Evolutionary conservation across 495 filamentous ascomycete genomes (phyloP).

Genomic region (Xylaria sp.): DNA sequence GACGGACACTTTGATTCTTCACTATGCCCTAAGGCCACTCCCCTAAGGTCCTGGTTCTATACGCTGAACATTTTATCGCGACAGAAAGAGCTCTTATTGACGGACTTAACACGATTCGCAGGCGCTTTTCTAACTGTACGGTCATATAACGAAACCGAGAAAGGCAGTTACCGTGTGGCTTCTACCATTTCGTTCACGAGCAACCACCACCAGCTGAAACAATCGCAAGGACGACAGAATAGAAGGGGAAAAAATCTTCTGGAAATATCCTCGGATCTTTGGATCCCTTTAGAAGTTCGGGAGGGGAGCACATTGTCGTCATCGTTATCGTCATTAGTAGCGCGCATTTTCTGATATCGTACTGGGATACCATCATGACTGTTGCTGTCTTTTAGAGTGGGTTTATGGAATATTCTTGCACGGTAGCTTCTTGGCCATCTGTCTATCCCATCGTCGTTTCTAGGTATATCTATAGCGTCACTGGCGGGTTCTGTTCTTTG

Average conservation of each 20-base stretch:
- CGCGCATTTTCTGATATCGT: conserved; percentile 32
- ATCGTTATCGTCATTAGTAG: conserved; percentile 16
- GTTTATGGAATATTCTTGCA: not conserved
- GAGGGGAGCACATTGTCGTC: not conserved
- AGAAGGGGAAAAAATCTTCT: not conserved
- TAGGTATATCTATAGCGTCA: not conserved
- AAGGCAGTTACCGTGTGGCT: not conserved
- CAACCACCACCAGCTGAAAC: not conserved
- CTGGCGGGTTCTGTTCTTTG: not conserved
- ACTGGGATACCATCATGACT: conserved; percentile 35
- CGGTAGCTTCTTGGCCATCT: not conserved
- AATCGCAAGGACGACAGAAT: not conserved
- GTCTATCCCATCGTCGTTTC: not conserved
- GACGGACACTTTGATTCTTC: conserved; percentile 1
- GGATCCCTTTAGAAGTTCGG: not conserved
- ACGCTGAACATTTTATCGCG: conserved; percentile 9
- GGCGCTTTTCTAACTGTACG: conserved; percentile 39
- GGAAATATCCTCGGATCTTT: not conserved
- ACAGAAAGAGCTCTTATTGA: conserved; percentile 31
- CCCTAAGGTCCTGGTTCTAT: not conserved
- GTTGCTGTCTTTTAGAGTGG: not conserved
- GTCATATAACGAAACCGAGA: conserved; percentile 29
- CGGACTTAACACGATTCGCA: conserved; percentile 27
- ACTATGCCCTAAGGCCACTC: no score
- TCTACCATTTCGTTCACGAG: not conserved